Conservation (phyloP, 73 alveolate species). For the Paramecium tetraurelia region DNA sequence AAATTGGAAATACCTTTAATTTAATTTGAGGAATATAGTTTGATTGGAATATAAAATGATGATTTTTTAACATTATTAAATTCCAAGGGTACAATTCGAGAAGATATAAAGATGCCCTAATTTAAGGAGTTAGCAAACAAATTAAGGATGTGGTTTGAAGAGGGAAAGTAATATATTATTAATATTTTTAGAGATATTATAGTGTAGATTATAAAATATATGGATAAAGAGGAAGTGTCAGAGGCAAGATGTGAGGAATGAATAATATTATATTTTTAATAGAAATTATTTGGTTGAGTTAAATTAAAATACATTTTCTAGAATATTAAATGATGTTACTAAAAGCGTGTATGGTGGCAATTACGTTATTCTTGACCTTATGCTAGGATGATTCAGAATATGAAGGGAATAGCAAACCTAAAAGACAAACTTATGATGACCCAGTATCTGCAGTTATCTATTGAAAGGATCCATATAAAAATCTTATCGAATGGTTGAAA, state of each 20-base stretch:
- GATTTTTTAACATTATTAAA: background rate
- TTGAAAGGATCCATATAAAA: conserved; percentile 28
- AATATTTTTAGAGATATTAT: background rate
- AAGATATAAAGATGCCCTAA: background rate
- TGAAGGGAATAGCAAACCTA: background rate
- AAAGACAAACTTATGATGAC: background rate
- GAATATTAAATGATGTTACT: background rate
- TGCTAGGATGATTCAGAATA: background rate
- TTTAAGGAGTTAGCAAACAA: background rate
- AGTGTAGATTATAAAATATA: background rate
- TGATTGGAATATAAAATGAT: background rate
- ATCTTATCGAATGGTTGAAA: background rate
- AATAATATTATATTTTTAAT: background rate
- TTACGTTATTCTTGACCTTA: background rate
- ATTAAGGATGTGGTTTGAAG: background rate
- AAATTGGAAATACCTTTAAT: background rate
- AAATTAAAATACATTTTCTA: background rate
- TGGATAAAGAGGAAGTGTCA: background rate
- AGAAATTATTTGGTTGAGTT: background rate
- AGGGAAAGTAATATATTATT: background rate
- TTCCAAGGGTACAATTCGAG: background rate
- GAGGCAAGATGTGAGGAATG: background rate
- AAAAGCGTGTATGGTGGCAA: background rate
- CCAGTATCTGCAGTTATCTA: conserved; percentile 11
- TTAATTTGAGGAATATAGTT: background rate